Base-by-base conservation (phyloP, 495 filamentous ascomycete species). In the Lasiosphaeria miniovina region DNA sequence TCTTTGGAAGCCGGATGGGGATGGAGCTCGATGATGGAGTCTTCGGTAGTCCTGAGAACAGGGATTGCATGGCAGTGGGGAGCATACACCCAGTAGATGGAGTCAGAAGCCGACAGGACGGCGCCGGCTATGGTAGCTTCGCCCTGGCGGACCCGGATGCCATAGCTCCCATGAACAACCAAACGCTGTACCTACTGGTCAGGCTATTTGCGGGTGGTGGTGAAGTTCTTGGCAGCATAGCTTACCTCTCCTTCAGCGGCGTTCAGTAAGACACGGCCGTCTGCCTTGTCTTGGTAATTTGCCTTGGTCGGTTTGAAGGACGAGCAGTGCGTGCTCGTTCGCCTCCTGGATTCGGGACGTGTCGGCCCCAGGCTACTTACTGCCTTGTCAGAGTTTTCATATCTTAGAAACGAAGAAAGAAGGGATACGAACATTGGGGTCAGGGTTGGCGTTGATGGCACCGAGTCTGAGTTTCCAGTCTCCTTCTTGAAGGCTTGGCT, bases 11-110 rank as follows among this genome's bases (percentile, higher is more conserved):
- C 80, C 7, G 86, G 84, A 60, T 77, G 71, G 3, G 74, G 61
- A 6, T 64, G 68, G 31, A 89, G 63, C 53, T 82, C 79, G 45
- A 91, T 68, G 12, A 78, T 75, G 0, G 74, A 63, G 31, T 73
- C 68, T 0, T 82, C 77, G 31, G 78, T 70, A 15, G 82, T 86
- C 54, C 84, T 80, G 51, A 96, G 82, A 9, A 88, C 79, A 1
- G 90, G 90, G 14, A 94, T 74, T 6, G 90, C 86, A 70, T 94
- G 90, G 8, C 88, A 91, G 41, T 82, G 84, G 10, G 89, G 87
- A 36, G 88, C 87, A 75, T 86, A 88, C 8, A 93, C 81, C 70
- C 85, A 78, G 60, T 87, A 80, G 0, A 80, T 54, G 2, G 67
- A 65, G 14, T 81, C 74, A 0, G 81, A 82, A 8, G 82, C 69